Conservation (phyloP, 345 rosid genomes). For the Aurinia saxatilis region DNA sequence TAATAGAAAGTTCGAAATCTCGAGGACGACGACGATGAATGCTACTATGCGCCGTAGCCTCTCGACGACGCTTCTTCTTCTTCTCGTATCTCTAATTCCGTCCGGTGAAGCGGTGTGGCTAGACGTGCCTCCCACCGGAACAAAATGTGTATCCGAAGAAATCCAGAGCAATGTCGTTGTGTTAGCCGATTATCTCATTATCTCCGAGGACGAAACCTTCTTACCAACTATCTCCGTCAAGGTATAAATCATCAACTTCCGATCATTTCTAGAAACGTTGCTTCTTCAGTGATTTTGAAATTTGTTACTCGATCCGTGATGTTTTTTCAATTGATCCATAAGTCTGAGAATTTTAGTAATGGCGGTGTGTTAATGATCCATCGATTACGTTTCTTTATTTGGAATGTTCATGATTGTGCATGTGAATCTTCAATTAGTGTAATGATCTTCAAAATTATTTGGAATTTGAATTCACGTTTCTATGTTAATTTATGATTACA, state of each 20-base stretch:
- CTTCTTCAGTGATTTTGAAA: conserved; percentile 1
- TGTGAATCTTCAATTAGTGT: neutral
- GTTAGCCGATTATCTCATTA: conserved; percentile 61
- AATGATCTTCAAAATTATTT: neutral
- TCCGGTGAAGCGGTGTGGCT: conserved; percentile 61
- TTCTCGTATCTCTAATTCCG: neutral
- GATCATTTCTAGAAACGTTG: neutral
- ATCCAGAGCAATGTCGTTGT: conserved; percentile 79
- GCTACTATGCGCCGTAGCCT: neutral
- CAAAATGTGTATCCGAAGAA: conserved; percentile 96
- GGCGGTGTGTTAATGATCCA: neutral
- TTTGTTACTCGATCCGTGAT: conserved; percentile 13
- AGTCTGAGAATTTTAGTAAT: neutral
- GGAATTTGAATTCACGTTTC: neutral
- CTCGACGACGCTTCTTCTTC: neutral
- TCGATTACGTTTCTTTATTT: neutral
- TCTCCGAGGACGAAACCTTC: conserved; percentile 46
- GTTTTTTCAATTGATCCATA: neutral
- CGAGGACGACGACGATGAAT: conserved; percentile 1
- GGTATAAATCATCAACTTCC: conserved; percentile 33
- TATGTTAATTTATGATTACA: neutral
- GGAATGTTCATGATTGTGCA: neutral
- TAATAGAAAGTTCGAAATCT: neutral
- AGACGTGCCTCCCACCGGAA: conserved; percentile 64
- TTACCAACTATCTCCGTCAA: conserved; percentile 43